Evolutionary conservation across 371 early-diverging fungal species (phyloP), one percentile per base, ranked within the genome.

Genomic region (Mucor irregularis): DNA sequence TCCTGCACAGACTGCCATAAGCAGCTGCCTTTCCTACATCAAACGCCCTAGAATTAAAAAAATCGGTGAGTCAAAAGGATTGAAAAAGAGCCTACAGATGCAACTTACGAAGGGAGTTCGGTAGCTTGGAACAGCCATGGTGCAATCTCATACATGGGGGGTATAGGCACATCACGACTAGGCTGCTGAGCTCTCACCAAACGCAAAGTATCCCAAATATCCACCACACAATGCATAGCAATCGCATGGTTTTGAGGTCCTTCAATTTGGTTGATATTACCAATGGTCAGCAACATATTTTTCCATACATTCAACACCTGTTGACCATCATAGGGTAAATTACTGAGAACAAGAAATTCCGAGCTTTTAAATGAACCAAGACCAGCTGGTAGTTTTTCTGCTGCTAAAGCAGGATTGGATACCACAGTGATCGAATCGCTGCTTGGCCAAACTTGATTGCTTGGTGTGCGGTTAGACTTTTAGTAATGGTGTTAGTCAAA

Each of bases 61-160:
- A 29, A 21, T 24, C n/a, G 11, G 26, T 29, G 1, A 13, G 24
- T 17, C 24, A 28, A 35, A 16, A 13, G 14, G 50, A 19, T 4
- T 5, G 22, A 21, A 30, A 28, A 7, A n/a, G 1, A 25, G 10
- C 4, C 4, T 9, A 22, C 33, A 17, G 13, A 14, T n/a, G 1
- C 10, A 4, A 58, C 71, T 62, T 73, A 81, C 84, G 62, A 39
- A 59, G 81, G 61, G 40, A 88, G 35, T 48, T 86, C 84, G 0
- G 86, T 79, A 4, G 86, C 84, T 71, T 88, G 74, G 24, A 90
- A 76, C 11, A 90, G 40, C 87, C 88, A 88, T 2, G 87, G 76
- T 10, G 78, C 68, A 47, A 84, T 69, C 51, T 90, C 87, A 53
- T 84, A 86, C 31, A 90, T 68, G 2, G 83, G 72, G 7, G 90